Base-by-base conservation (phyloP, 2,329 filamentous ascomycete species). In the Penicillium sp. region DNA sequence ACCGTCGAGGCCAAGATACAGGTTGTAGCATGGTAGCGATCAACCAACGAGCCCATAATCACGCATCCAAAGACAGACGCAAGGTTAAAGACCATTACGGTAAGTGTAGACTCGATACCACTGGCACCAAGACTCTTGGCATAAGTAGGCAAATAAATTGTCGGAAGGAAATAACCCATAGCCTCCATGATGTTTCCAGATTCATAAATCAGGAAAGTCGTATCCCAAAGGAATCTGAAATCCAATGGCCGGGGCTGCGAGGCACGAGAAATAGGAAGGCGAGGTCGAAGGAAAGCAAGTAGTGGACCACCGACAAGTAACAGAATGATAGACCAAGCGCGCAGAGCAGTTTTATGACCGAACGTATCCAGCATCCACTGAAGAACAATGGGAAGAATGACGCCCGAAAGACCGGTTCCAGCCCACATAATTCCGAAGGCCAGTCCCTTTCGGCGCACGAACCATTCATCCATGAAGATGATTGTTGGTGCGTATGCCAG, bases 401-500 rank as follows among this genome's bases (percentile, higher is more conserved):
- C 76, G 2, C 81, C 81, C 2, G 76, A 76, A 4, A 69, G 50
- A 14, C 68, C 65, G 25, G 67, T 69, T 5, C 69, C 68, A 16
- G 70, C 75, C 77, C 79, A 80, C 55, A 80, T 76, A 2, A 77
- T 60, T 1, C 80, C 81, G 16, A 78, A 74, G 0, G 74, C 76
- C 64, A 67, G 73, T 66, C 78, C 79, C 27, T 72, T 71, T 14
- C 76, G 68, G 62, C 78, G 76, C 9, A 81, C 75, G 67, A 82
- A 83, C 75, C 65, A 86, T 60, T 83, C 78, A 57, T 82, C 79
- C 43, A 83, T 71, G 45, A 78, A 77, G 37, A 78, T 68, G 26
- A 82, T 75, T 1, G 75, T 74, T 0, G 78, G 79, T 10, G 66
- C 80, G 65, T 74, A 85, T 3, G 81, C 69, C 0, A 83, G 67